These are phyloP conservation scores for Trifolium fragiferum DNA, from an alignment of 306 rosid genomes.

Conservation along the genomic window DNA sequence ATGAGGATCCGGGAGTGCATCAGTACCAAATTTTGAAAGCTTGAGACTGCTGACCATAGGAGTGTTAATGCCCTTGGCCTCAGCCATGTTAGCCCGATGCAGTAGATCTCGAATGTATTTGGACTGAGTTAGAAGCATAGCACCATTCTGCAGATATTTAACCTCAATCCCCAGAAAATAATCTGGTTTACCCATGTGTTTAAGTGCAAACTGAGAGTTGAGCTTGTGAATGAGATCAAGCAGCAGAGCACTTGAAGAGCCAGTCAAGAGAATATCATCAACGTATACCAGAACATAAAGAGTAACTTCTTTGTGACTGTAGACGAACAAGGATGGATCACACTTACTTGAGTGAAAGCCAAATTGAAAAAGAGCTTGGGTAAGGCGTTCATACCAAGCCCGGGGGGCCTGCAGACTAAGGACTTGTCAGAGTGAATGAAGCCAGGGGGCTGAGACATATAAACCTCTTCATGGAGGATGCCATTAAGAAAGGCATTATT, in stretches of 20 bases:
- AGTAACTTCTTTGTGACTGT: background rate
- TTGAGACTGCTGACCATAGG: background rate
- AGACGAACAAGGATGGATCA: background rate
- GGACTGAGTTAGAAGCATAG: background rate
- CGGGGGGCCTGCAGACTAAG: background rate
- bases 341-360: background rate
- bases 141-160: rapidly evolving
- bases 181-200: background rate
- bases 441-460: too few species aligned
- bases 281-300: too few species aligned
- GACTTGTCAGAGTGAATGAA: too few species aligned
- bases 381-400: background rate
- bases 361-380: background rate
- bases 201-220: background rate
- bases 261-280: too few species aligned
- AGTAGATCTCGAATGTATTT: too few species aligned
- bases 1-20: too few species aligned
- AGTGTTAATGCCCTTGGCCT: background rate
- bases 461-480: too few species aligned
- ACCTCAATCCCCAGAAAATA: too few species aligned
- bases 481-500: too few species aligned
- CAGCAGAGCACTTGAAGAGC: too few species aligned
- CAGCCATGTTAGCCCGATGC: too few species aligned
- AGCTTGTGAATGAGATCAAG: background rate
- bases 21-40: too few species aligned